Evolutionary conservation across 345 rosid genomes (phyloP), one percentile per base, ranked within the genome.

Genomic region (Leavenworthia alabamica): DNA sequence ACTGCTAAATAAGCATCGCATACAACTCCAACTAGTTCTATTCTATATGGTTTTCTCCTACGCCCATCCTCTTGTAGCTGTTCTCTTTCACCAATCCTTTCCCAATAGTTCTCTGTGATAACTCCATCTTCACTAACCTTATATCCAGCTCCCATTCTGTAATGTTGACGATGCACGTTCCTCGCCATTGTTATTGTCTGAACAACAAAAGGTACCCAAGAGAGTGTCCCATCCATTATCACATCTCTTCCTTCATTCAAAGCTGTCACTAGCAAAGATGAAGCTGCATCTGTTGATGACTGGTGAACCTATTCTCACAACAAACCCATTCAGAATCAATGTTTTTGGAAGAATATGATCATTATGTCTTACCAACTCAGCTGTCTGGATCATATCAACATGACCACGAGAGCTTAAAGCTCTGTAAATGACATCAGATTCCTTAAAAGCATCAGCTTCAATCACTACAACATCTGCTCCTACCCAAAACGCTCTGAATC

Each of bases 371-470:
- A 87, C 98, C 78, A 89, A 59, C 73, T 92, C 98, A 52, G 98
- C 93, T 8, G 96, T 92, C 56, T 73, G 84, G 68, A 92, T 79
- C 94, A 92, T 70, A 77, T 89, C 96, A 2, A 65, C 89, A 60
- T 89, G 95, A 20, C 99, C 97, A 64, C 78, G 77, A 56, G 96
- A 86, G 79, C 87, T 89, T 26, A 93, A 82, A 56, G 97, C 97
- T 74, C 75, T 81, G 65, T 84, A 93, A 11, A 93, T 81, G n/a
- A 86, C 97, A 70, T 93, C 99, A 28, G 97, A 73, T 73, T 93
- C 99, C 62, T 93, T 89, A 72, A 93, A 93, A 4, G 97, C 99
- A 64, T 89, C 97, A 3, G 94, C 99, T 75, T 93, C 97, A 3
- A 93, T 86, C 27, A 93, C 81, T 14, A 93, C 91, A 22, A 83